Conservation (phyloP, 345 rosid genomes). For the Aquilaria malaccensis region DNA sequence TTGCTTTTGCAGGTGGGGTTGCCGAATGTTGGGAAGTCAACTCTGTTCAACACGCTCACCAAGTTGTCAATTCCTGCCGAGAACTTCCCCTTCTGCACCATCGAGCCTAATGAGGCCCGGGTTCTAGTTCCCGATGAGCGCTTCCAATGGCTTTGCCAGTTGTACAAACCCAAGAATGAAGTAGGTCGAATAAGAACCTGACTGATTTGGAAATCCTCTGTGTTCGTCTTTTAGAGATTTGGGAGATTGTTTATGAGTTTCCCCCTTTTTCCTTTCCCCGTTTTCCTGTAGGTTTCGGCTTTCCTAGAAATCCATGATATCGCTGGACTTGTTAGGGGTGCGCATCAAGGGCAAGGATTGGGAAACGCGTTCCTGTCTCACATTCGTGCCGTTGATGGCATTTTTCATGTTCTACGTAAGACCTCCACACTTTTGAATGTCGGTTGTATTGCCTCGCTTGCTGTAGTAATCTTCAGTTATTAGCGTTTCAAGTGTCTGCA, state of each 20-base stretch:
- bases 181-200: slow-evolving; percentile 18
- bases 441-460: too few species aligned
- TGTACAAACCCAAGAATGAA: slow-evolving; percentile 85
- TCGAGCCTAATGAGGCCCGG: slow-evolving; percentile 95
- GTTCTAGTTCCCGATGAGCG: slow-evolving; percentile 88
- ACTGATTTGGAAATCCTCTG: background rate
- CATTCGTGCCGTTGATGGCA: slow-evolving; percentile 98
- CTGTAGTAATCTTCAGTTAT: too few species aligned
- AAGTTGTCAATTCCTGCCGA: slow-evolving; percentile 95
- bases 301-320: slow-evolving; percentile 97
- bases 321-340: slow-evolving; percentile 95
- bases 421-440: background rate
- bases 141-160: slow-evolving; percentile 87
- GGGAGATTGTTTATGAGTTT: background rate
- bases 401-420: slow-evolving; percentile 94
- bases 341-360: slow-evolving; percentile 94
- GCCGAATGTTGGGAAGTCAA: slow-evolving; percentile 96
- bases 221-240: background rate
- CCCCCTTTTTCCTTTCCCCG: background rate
- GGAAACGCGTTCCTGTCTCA: slow-evolving; percentile 96
- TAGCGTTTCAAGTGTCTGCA: too few species aligned
- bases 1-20: slow-evolving; percentile 64
- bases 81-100: slow-evolving; percentile 97
- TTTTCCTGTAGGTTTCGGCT: slow-evolving; percentile 56
- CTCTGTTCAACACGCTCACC: slow-evolving; percentile 92